Evolutionary conservation across 331 rosid species (phyloP), one percentile per base, ranked within the genome.

Genomic region (Quercus lobata): DNA sequence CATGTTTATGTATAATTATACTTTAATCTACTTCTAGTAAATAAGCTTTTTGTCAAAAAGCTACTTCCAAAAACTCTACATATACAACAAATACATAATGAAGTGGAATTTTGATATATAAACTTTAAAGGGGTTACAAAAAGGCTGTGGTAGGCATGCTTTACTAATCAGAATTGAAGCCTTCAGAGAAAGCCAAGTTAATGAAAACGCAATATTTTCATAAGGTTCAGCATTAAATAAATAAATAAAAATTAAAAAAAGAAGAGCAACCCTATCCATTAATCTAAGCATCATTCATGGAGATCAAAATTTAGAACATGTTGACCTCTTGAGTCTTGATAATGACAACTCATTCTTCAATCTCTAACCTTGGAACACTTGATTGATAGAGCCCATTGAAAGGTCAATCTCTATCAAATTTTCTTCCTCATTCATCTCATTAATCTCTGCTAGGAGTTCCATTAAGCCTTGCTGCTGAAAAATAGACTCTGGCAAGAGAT

Each of bases 331-430:
- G 66, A 74, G 56, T 73, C 57, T 58, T 72, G 66, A 74, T 56
- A 56, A 34, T 78, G 70, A 16, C 22, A 66, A 22, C 57, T 88
- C 73, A 80, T 60, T 85, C 85, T 72, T 87, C 79, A 74, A 80
- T 74, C 76, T 80, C 77, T 73, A 83, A 75, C 81, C 85, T 82
- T 80, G 81, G 81, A 74, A 83, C 71, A 57, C 75, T 11, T 12
- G 46, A 41, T 82, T 83, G 52, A 73, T 83, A 66, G 90, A 89
- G 74, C 92, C 88, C 83, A 83, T 73, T 30, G 96, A 89, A 72
- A 91, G 85, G 82, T 91, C 97, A 84, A 91, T 91, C 84, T 89
- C 97, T 71, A 91, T 88, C 21, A 91, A 82, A 65, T 82, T 91
- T 15, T 91, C 97, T 83, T 91, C 93, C 76, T 89, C 96, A 30